These are phyloP conservation scores for Coemansia erecta DNA, from an alignment of 192 early-diverging fungal species.

Conservation along the genomic window DNA sequence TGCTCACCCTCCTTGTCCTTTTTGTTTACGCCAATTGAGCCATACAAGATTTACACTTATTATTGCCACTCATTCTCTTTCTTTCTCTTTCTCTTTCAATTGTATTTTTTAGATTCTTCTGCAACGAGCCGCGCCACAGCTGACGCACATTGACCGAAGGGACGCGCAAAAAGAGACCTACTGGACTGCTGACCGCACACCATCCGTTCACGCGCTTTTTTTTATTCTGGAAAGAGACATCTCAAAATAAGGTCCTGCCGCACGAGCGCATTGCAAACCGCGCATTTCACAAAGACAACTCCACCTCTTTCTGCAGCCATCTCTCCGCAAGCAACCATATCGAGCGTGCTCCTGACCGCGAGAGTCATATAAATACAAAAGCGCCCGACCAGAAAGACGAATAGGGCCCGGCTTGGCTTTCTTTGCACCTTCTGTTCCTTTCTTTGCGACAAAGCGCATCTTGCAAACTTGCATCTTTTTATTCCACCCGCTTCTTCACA, in stretches of 20 bases:
- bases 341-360: background rate
- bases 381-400: slow-evolving; percentile 7
- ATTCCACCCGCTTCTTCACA: background rate
- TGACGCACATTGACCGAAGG: background rate
- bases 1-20: background rate
- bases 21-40: background rate
- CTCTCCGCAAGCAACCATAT: background rate
- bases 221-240: background rate
- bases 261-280: background rate
- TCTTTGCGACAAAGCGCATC: slow-evolving; percentile 12
- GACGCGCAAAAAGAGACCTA: background rate
- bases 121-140: background rate
- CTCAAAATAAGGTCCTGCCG: background rate
- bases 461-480: no score
- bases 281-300: background rate
- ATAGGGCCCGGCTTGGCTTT: background rate
- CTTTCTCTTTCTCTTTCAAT: background rate
- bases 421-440: slow-evolving; percentile 7
- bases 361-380: background rate
- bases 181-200: background rate
- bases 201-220: background rate
- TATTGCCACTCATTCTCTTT: slow-evolving; percentile 7
- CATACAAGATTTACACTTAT: background rate
- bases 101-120: background rate
- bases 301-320: slow-evolving; percentile 1